Conservation (phyloP, 257 asterid species). For the Misopates orontium region DNA sequence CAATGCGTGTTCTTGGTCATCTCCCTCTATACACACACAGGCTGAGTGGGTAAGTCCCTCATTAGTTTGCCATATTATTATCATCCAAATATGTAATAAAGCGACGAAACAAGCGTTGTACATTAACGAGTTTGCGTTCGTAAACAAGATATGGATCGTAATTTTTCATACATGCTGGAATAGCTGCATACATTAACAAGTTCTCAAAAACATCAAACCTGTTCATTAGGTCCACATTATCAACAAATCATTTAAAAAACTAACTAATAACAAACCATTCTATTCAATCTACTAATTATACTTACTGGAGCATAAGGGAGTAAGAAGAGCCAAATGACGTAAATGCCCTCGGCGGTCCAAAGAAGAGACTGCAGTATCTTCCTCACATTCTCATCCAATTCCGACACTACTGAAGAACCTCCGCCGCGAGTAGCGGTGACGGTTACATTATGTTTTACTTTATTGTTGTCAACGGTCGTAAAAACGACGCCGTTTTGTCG, state of each 20-base stretch:
- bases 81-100: too few species aligned
- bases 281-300: not conserved
- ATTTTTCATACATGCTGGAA: too few species aligned
- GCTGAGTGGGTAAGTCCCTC: not conserved
- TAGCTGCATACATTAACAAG: too few species aligned
- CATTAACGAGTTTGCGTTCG: too few species aligned
- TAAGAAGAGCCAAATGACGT: conserved; percentile 84
- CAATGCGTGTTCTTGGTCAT: too few species aligned
- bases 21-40: not conserved
- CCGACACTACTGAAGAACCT: conserved; percentile 41
- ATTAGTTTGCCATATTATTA: not conserved
- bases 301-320: conserved; percentile 96
- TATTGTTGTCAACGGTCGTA: too few species aligned
- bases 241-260: not conserved
- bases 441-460: not conserved
- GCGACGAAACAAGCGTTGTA: too few species aligned
- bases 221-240: too few species aligned
- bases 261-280: conserved; percentile 3
- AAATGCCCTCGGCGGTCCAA: conserved; percentile 74
- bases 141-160: too few species aligned
- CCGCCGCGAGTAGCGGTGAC: conserved; percentile 36
- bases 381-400: conserved; percentile 50
- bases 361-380: conserved; percentile 46
- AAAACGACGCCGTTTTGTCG: not conserved
- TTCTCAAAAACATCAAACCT: too few species aligned